A percentile compares a stretch with the other conserved stretches of the same genome.
These are phyloP conservation scores for Pythium phragmitis DNA, from an alignment of 352 stramenopile species.

Conservation along the genomic window DNA sequence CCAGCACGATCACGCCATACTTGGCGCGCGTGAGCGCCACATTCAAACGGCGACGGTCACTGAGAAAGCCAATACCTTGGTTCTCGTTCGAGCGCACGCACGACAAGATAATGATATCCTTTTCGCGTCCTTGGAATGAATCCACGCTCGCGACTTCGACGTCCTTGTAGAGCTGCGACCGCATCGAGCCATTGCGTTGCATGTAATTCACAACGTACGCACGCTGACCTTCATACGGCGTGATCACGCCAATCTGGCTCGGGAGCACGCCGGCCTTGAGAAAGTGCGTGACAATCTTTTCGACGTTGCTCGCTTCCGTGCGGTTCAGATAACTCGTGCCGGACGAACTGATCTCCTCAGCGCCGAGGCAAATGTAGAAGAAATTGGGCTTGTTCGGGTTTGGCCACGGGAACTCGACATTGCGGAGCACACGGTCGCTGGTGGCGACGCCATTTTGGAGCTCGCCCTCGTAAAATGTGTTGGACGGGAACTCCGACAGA, in stretches of 20 bases:
- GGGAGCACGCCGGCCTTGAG: constrained; percentile 92
- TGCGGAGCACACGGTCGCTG: constrained; percentile 86
- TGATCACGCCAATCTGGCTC: constrained; percentile 95
- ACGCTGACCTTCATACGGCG: constrained; percentile 98
- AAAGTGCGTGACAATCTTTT: constrained; percentile 98
- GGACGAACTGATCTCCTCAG: constrained; percentile 97
- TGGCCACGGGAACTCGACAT: constrained; percentile 97
- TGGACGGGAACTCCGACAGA: constrained; percentile 98
- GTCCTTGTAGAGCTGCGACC: constrained; percentile 94
- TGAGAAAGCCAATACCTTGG: constrained; percentile 99
- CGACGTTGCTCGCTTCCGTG: constrained; percentile 97
- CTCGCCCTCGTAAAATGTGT: constrained; percentile 99
- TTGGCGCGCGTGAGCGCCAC: constrained; percentile 98
- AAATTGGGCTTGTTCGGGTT: constrained; percentile 97
- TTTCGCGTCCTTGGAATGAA: constrained; percentile 99
- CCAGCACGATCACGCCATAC: constrained; percentile 98
- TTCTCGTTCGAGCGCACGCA: constrained; percentile 99
- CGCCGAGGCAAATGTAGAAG: constrained; percentile 96
- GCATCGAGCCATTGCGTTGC: constrained; percentile 93
- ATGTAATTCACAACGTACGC: constrained; percentile 99
- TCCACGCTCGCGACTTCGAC: constrained; percentile 99
- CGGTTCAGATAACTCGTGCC: constrained; percentile 99
- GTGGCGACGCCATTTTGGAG: constrained; percentile 98
- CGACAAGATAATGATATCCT: constrained; percentile 98
- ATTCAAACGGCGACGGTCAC: constrained; percentile 97